Percentiles rank a stretch among this genome's conserved stretches.
These are phyloP conservation scores for Starmerella lactis-condensi DNA, from an alignment of 805 yeast species.

Conservation along the genomic window DNA sequence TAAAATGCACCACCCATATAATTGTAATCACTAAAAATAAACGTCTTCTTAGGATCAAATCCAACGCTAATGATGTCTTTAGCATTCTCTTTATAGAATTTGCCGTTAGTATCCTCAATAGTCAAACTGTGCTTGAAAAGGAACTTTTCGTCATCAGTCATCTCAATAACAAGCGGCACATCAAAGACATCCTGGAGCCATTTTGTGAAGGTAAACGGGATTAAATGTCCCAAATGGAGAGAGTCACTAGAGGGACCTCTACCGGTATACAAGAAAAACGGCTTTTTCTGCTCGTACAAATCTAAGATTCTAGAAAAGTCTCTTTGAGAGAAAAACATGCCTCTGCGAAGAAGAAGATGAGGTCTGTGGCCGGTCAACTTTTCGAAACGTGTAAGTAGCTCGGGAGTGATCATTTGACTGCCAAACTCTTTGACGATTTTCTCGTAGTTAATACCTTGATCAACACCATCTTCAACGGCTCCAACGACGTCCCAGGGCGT, in stretches of 20 bases:
- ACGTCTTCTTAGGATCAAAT: slow-evolving; percentile 84
- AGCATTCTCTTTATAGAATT: slow-evolving; percentile 63
- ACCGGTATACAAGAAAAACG: slow-evolving; percentile 89
- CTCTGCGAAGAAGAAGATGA: slow-evolving; percentile 76
- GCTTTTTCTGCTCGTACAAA: slow-evolving; percentile 83
- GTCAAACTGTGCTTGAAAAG: slow-evolving; percentile 79
- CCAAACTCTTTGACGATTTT: slow-evolving; percentile 78
- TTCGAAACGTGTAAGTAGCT: slow-evolving; percentile 56
- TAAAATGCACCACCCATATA: slow-evolving; percentile 90
- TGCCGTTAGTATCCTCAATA: slow-evolving; percentile 61
- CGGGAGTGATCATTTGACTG: slow-evolving; percentile 50
- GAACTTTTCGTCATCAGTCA: slow-evolving; percentile 95
- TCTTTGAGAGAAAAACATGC: slow-evolving; percentile 81
- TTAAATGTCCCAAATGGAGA: slow-evolving; percentile 93
- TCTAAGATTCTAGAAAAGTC: slow-evolving; percentile 48
- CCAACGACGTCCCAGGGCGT: slow-evolving; percentile 99
- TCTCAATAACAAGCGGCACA: slow-evolving; percentile 79
- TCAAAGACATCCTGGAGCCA: slow-evolving; percentile 98
- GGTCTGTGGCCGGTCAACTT: slow-evolving; percentile 77
- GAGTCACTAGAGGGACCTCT: slow-evolving; percentile 91
- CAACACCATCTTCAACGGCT: slow-evolving; percentile 84
- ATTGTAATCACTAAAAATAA: slow-evolving; percentile 77
- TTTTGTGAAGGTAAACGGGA: slow-evolving; percentile 86
- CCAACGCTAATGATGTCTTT: slow-evolving; percentile 89
- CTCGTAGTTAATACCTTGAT: slow-evolving; percentile 83